A percentile compares a stretch with the other conserved stretches of the same genome.
These are phyloP conservation scores for Mycosphaerella sp. DNA, from an alignment of 2,329 filamentous ascomycete species.

Conservation along the genomic window DNA sequence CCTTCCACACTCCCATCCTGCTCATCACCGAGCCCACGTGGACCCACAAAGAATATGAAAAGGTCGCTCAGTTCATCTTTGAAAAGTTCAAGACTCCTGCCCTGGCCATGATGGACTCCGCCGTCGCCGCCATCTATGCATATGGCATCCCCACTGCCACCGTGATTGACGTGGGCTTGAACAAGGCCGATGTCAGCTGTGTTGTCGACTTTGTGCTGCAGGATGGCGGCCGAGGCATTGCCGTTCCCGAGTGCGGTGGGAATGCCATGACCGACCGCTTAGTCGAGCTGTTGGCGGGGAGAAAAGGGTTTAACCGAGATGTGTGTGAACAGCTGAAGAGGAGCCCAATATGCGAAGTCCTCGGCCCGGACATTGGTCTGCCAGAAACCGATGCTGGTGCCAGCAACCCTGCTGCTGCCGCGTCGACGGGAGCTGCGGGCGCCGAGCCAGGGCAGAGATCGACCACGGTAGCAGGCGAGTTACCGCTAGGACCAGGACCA, in stretches of 20 bases:
- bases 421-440: conserved; percentile 49
- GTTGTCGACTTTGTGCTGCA: conserved; percentile 76
- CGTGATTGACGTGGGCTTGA: conserved; percentile 82
- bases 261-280: conserved; percentile 77
- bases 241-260: conserved; percentile 67
- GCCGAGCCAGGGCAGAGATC: conserved; percentile 40
- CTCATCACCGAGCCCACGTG: conserved; percentile 85
- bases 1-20: conserved; percentile 90
- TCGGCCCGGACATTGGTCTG: conserved; percentile 49
- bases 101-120: conserved; percentile 84
- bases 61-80: conserved; percentile 88
- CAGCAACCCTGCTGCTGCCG: conserved; percentile 51
- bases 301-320: conserved; percentile 53
- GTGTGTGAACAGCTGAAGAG: conserved; percentile 62
- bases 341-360: conserved; percentile 57
- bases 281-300: conserved; percentile 54
- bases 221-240: conserved; percentile 57
- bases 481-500: conserved; percentile 49
- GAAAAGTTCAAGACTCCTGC: conserved; percentile 95
- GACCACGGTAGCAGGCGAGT: conserved; percentile 39
- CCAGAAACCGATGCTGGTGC: conserved; percentile 44
- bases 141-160: conserved; percentile 79
- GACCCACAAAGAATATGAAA: conserved; percentile 81
- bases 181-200: conserved; percentile 89
- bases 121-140: conserved; percentile 70